These are phyloP conservation scores for Sporopachydermia quercuum DNA, from an alignment of 805 yeast genomes.

Conservation along the genomic window DNA sequence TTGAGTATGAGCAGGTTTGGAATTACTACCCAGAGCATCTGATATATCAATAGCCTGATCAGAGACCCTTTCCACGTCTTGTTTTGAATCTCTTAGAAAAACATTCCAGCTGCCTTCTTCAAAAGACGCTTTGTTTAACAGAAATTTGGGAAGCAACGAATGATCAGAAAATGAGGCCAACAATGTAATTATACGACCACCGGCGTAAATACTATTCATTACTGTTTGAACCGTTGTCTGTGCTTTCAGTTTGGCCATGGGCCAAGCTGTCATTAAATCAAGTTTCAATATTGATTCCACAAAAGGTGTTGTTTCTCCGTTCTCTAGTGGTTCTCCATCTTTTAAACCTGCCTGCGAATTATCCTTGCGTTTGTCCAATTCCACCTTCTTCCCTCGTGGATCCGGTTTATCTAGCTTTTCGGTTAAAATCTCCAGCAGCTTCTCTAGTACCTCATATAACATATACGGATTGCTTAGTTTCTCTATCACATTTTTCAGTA, in stretches of 20 bases:
- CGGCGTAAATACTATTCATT: not conserved
- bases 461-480: constrained; percentile 37
- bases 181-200: not conserved
- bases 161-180: constrained; percentile 3
- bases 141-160: not conserved
- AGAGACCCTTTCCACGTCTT: not conserved
- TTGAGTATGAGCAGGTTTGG: too few relatives aligned
- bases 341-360: not conserved
- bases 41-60: not conserved
- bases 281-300: not conserved
- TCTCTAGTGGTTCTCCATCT: not conserved
- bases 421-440: constrained; percentile 5
- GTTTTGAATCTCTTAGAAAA: not conserved
- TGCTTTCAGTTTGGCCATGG: not conserved
- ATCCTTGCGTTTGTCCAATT: not conserved
- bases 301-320: not conserved
- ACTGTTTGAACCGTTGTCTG: not conserved
- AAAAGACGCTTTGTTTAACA: not conserved
- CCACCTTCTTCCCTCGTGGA: not conserved
- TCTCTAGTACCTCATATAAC: constrained; percentile 27
- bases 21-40: too few relatives aligned
- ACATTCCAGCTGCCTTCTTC: too few relatives aligned
- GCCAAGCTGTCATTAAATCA: not conserved
- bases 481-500: constrained; percentile 25
- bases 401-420: too few relatives aligned